Evolutionary conservation across 1,284 basidiomycete species (phyloP).

Genomic region (Spongiforma sp.): DNA sequence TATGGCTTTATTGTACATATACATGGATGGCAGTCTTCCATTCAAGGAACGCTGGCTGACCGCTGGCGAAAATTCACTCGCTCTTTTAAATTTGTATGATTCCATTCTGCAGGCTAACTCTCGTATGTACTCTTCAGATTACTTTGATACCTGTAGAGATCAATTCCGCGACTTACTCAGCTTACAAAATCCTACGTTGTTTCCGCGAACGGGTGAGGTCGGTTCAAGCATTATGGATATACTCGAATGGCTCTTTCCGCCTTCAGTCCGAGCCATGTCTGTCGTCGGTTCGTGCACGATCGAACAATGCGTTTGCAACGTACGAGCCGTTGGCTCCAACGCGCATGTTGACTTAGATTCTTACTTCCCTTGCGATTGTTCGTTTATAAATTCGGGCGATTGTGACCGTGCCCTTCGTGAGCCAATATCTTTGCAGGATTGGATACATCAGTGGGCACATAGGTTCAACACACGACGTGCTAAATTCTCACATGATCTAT

Average conservation of each 20-base stretch:
- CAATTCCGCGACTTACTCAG: not conserved
- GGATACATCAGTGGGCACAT: no score
- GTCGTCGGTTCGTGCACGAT: no score
- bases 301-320: no score
- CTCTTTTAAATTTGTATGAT: not conserved
- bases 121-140: not conserved
- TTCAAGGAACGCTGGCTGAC: not conserved
- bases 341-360: no score
- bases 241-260: not conserved
- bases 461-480: no score
- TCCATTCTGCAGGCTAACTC: not conserved
- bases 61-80: not conserved
- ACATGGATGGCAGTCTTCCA: no score
- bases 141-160: not conserved
- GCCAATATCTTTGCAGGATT: no score
- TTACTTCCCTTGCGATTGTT: no score
- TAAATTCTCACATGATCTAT: no score
- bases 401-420: no score
- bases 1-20: not conserved
- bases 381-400: no score
- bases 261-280: not conserved
- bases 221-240: not conserved
- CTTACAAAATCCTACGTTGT: not conserved
- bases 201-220: not conserved
- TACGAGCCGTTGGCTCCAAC: no score